These are phyloP conservation scores for Lindgomyces ingoldianus DNA, from an alignment of 495 filamentous ascomycete species.

Conservation along the genomic window DNA sequence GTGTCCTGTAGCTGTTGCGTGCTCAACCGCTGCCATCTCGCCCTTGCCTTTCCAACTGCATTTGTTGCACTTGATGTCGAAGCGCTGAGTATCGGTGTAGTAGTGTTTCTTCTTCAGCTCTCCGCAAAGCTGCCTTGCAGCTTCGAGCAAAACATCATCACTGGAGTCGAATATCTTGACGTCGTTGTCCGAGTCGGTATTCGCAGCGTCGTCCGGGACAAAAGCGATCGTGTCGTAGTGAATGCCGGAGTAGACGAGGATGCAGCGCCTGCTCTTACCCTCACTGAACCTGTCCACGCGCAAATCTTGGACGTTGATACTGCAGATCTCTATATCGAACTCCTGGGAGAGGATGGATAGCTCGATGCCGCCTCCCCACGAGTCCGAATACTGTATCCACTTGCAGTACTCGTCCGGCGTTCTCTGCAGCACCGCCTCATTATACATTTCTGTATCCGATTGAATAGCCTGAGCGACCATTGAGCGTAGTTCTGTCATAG, in stretches of 20 bases:
- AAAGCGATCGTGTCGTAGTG: conserved; percentile 94
- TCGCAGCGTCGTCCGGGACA: conserved; percentile 57
- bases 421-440: conserved; percentile 71
- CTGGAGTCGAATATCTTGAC: conserved; percentile 71
- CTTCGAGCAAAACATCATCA: conserved; percentile 68
- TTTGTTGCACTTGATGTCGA: conserved; percentile 77
- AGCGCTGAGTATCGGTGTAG: conserved; percentile 84
- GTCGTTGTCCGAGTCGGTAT: conserved; percentile 69
- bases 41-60: conserved; percentile 75
- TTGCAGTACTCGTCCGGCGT: conserved; percentile 72
- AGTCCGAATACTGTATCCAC: conserved; percentile 78
- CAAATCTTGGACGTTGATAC: conserved; percentile 72
- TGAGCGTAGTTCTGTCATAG: conserved; percentile 76
- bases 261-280: conserved; percentile 65
- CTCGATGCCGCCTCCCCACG: conserved; percentile 94
- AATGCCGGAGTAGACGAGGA: conserved; percentile 90
- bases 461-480: conserved; percentile 81
- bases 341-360: conserved; percentile 80
- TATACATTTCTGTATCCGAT: conserved; percentile 67
- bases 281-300: conserved; percentile 81
- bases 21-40: conserved; percentile 66
- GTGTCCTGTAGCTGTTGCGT: conserved; percentile 68
- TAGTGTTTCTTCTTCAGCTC: conserved; percentile 74
- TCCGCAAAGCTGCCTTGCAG: conserved; percentile 70
- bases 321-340: conserved; percentile 84